These are phyloP conservation scores for Diversispora eburnea DNA, from an alignment of 192 early-diverging fungal species.

Conservation along the genomic window DNA sequence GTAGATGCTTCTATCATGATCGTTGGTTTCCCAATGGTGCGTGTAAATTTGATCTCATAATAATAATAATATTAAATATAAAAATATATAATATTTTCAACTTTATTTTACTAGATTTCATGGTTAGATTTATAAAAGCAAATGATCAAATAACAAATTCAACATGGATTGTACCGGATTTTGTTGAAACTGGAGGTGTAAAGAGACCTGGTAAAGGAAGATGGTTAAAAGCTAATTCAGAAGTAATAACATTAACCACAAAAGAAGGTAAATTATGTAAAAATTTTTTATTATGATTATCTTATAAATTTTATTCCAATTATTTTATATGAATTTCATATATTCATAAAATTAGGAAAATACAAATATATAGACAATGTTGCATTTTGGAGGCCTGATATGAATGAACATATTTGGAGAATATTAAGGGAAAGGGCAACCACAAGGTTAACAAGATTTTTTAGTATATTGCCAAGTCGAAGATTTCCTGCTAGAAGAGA, in stretches of 20 bases:
- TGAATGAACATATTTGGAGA: conserved; percentile 12
- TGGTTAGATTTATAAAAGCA: conserved; percentile 17
- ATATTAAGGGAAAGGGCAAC: background rate
- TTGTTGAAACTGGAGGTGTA: conserved; percentile 4
- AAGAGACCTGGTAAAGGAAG: conserved; percentile 9
- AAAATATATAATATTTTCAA: background rate
- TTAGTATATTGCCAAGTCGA: background rate
- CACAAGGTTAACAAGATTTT: background rate
- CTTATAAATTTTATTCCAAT: background rate
- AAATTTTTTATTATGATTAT: background rate
- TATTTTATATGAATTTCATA: background rate
- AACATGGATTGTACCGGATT: conserved; percentile 9
- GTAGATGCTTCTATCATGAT: conserved; percentile 13
- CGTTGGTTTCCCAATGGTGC: conserved; percentile 8
- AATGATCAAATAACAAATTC: conserved; percentile 7
- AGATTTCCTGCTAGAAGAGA: background rate
- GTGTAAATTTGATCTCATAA: background rate
- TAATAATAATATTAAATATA: background rate
- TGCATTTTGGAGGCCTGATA: conserved; percentile 23
- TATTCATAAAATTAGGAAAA: conserved; percentile 2
- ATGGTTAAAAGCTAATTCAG: background rate
- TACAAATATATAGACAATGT: background rate
- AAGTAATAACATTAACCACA: background rate
- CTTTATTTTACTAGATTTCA: conserved; percentile 9
- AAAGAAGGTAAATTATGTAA: conserved; percentile 1